Evolutionary conservation across 2,329 filamentous ascomycete genomes (phyloP).

Genomic region (Blastomyces percursus): DNA sequence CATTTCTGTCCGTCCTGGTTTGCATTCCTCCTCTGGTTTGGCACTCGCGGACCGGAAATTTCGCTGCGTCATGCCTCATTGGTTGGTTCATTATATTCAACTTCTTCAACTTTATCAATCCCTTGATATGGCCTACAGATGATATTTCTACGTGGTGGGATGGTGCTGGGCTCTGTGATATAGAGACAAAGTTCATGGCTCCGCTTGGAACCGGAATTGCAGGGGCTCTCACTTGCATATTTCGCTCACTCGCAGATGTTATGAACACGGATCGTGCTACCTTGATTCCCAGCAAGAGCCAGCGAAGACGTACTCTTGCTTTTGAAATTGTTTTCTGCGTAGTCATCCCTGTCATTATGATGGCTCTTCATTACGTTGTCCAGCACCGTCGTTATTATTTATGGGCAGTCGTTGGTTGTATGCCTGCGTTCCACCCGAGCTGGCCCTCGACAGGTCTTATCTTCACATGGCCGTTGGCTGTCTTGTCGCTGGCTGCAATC

Average conservation of each 20-base stretch:
- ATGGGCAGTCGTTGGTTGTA: conserved; percentile 49
- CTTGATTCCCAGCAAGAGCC: conserved; percentile 40
- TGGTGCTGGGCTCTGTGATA: conserved; percentile 52
- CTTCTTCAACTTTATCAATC: conserved; percentile 49
- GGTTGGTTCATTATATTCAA: conserved; percentile 48
- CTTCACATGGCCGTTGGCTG: conserved; percentile 46
- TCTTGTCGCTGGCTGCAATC: conserved; percentile 43
- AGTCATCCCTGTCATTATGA: conserved; percentile 43
- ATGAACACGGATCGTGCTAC: conserved; percentile 48
- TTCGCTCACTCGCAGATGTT: conserved; percentile 48
- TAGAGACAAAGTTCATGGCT: conserved; percentile 49
- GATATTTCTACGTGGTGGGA: conserved; percentile 45
- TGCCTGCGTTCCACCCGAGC: conserved; percentile 42
- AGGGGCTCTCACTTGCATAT: conserved; percentile 46
- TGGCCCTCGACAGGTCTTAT: conserved; percentile 48
- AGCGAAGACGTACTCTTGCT: conserved; percentile 36
- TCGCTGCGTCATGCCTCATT: conserved; percentile 48
- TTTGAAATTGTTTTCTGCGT: conserved; percentile 49
- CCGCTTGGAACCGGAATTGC: conserved; percentile 44
- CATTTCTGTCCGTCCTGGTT: conserved; percentile 41
- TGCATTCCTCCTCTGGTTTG: conserved; percentile 48
- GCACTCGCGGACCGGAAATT: conserved; percentile 51
- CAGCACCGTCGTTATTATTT: conserved; percentile 50
- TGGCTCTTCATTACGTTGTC: conserved; percentile 48
- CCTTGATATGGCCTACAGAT: conserved; percentile 53